Evolutionary conservation across 2,329 filamentous ascomycete genomes (phyloP), one percentile per base, ranked within the genome.

Genomic region (Clonostachys byssicola): DNA sequence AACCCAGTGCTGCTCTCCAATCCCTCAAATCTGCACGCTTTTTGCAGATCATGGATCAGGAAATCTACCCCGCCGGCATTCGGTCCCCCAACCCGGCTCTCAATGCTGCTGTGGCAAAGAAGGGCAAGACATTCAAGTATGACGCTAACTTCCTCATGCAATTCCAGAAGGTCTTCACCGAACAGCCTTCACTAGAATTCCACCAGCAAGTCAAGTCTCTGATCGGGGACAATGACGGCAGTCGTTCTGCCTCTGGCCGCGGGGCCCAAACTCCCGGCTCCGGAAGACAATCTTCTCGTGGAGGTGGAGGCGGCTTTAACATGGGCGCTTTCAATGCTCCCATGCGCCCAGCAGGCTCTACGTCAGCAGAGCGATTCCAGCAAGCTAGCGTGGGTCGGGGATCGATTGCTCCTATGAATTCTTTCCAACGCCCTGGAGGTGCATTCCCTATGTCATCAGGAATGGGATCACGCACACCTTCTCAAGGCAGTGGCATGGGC

Each of bases 121-220:
- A 92, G 72, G 83, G 83, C 51, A 87, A 84, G 66, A 86, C 83
- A 40, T 95, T 95, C 75, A 92, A 95, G 66, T 99, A 99, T 68
- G 91, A 97, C 70, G 89, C 92, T 60, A 86, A 87, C 58, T 99
- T 99, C 76, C 74, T 99, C 70, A 78, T 99, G 33, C 94, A 99
- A 64, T 99, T 99, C 78, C 89, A 96, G 72, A 82, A 82, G 58
- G 90, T 96, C 17, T 99, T 96, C 72, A 95, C 90, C 52, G 94
- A 99, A 75, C 95, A 96, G 72, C 94, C 94, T 13, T 95, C 91
- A 1, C 69, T 92, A 40, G 92, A 97, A 62, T 99, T 96, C 82
- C 88, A 95, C 62, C 78, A 86, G 54, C 92, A 94, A 61, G 85
- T 99, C 78, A 92, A 79, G 85, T 88, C 70, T 77, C 86, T 74